phyloP scores from a whole-genome alignment of 306 rosid genomes.

The Carpinus viminea region DNA sequence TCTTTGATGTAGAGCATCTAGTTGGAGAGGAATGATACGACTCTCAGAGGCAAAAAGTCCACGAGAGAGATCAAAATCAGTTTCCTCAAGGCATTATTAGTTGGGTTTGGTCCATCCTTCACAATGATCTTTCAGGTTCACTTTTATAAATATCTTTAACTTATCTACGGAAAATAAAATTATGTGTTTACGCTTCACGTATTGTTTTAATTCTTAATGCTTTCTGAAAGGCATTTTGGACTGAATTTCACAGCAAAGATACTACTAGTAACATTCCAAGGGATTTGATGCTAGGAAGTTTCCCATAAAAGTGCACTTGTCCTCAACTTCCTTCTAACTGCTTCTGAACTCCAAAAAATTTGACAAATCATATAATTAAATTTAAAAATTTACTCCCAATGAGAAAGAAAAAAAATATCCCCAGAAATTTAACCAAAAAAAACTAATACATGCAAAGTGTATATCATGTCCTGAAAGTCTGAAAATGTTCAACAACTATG shows the following conservation, averaged over 20 bases:
- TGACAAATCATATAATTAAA: background rate
- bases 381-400: constrained; percentile 1
- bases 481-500: background rate
- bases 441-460: background rate
- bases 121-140: too few relatives aligned
- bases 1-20: background rate
- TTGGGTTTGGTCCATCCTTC: background rate
- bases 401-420: background rate
- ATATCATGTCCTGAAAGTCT: background rate
- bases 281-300: background rate
- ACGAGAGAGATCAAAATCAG: background rate
- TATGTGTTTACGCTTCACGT: background rate
- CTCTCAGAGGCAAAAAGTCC: background rate
- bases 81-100: background rate
- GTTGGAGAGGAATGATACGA: background rate
- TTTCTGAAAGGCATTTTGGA: background rate
- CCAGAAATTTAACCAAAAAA: background rate
- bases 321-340: background rate
- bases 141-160: background rate
- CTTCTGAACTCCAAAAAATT: constrained; percentile 1
- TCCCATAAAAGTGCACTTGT: background rate
- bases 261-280: background rate
- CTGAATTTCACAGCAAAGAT: background rate
- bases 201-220: background rate
- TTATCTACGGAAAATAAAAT: background rate